These are phyloP conservation scores for Cordyceps pruinosa DNA, from an alignment of 2,329 filamentous ascomycete genomes.

Conservation along the genomic window DNA sequence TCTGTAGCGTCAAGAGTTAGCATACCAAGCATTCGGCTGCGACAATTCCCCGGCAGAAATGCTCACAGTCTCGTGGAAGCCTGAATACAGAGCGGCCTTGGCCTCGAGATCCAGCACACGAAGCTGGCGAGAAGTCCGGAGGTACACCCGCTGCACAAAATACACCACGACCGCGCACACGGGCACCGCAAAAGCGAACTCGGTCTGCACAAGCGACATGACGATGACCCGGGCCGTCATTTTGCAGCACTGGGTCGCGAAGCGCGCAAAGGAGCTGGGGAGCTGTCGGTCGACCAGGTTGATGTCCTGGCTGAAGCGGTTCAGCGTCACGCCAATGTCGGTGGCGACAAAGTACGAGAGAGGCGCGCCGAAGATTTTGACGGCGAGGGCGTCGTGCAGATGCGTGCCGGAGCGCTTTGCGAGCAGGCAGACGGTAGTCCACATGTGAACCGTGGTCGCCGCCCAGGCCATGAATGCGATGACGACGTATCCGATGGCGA, in stretches of 20 bases:
- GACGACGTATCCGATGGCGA: conserved; percentile 30
- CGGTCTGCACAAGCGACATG: conserved; percentile 33
- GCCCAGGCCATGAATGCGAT: conserved; percentile 27
- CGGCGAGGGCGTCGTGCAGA: conserved; percentile 17
- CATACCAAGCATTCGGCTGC: background rate
- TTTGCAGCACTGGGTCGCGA: conserved; percentile 30
- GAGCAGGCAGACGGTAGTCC: conserved; percentile 27
- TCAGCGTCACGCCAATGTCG: conserved; percentile 33
- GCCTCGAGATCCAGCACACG: conserved; percentile 49
- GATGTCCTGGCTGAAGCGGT: conserved; percentile 36
- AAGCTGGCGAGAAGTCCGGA: conserved; percentile 50
- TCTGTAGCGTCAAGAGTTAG: background rate
- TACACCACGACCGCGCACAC: conserved; percentile 20
- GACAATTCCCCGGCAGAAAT: no score
- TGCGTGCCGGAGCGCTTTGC: conserved; percentile 30
- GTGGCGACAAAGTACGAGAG: conserved; percentile 33
- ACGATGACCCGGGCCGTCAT: conserved; percentile 38
- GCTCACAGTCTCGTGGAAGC: conserved; percentile 31
- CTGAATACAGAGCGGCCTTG: conserved; percentile 38
- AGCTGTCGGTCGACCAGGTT: conserved; percentile 33
- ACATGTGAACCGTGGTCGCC: conserved; percentile 19
- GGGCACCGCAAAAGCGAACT: conserved; percentile 38
- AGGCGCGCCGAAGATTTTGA: conserved; percentile 23
- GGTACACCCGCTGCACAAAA: conserved; percentile 22
- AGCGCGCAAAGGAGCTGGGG: conserved; percentile 24